These are phyloP conservation scores for Dactylellina leptospora DNA, from an alignment of 2,329 filamentous ascomycete species.

Conservation along the genomic window DNA sequence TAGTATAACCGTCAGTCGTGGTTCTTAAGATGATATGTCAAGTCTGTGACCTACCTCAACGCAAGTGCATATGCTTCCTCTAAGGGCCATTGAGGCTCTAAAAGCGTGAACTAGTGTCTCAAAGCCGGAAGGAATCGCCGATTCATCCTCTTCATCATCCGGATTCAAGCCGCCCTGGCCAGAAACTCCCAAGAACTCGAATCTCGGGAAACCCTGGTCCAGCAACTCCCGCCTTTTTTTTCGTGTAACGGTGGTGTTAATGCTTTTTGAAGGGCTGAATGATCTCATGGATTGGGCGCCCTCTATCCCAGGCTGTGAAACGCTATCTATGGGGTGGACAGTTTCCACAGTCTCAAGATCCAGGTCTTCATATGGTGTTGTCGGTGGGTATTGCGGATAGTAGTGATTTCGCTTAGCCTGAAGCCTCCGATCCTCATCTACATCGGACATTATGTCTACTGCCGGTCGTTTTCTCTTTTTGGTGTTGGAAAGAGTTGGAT, in stretches of 20 bases:
- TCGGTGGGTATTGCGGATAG: neutral
- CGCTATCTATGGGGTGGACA: no score
- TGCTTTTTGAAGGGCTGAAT: neutral
- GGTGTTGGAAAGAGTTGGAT: no score
- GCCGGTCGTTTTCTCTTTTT: constrained; percentile 8
- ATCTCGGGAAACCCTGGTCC: neutral
- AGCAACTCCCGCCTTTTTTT: neutral
- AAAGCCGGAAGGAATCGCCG: neutral
- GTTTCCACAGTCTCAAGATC: neutral
- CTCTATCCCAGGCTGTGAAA: neutral
- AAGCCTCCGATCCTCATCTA: constrained; percentile 1
- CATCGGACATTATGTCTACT: constrained; percentile 5
- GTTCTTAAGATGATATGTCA: no score
- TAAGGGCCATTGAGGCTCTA: neutral
- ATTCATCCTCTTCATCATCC: neutral
- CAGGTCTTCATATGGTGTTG: neutral
- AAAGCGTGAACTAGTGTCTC: neutral
- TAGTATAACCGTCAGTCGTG: neutral
- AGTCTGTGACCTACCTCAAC: neutral
- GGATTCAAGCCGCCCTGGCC: neutral
- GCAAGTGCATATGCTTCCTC: neutral
- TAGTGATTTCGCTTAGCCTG: neutral
- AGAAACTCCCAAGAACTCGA: neutral
- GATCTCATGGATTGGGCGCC: no score
- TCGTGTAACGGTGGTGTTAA: neutral